Percentiles rank a stretch among this genome's conserved stretches.
These are phyloP conservation scores for Fusarium vanettenii DNA, from an alignment of 2,329 filamentous ascomycete genomes.

Conservation along the genomic window DNA sequence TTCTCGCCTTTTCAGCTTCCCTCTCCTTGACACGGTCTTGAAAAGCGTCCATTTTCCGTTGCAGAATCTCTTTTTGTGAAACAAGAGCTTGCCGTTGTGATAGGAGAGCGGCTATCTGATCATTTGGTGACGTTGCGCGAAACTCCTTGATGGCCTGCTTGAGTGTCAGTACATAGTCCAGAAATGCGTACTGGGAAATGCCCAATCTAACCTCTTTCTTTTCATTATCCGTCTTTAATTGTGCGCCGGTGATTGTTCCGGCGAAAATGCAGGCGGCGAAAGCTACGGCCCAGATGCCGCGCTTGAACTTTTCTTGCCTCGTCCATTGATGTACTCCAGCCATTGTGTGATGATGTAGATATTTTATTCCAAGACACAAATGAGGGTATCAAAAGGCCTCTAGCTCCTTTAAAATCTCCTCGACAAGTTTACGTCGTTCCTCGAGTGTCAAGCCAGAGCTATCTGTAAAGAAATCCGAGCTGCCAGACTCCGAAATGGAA, in stretches of 20 bases:
- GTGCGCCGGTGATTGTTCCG: conserved; percentile 61
- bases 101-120: conserved; percentile 60
- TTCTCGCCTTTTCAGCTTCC: conserved; percentile 44
- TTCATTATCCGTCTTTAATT: conserved; percentile 61
- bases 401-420: conserved; percentile 39
- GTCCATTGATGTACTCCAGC: conserved; percentile 40
- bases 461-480: background rate
- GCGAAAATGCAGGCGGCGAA: conserved; percentile 60
- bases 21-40: conserved; percentile 53
- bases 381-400: conserved; percentile 39
- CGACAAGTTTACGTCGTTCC: conserved; percentile 38
- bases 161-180: background rate
- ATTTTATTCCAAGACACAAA: background rate
- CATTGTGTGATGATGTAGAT: conserved; percentile 15
- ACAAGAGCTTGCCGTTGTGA: conserved; percentile 54
- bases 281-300: conserved; percentile 55
- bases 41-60: conserved; percentile 56
- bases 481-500: background rate
- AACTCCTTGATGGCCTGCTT: conserved; percentile 51
- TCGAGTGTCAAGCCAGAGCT: conserved; percentile 27
- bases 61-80: conserved; percentile 52
- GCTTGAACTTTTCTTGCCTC: conserved; percentile 48
- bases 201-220: conserved; percentile 53
- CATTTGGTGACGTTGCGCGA: conserved; percentile 52
- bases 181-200: background rate